A percentile compares a stretch with the other conserved stretches of the same genome.
These are phyloP conservation scores for Populus nigra DNA, from an alignment of 345 rosid genomes.

Conservation along the genomic window DNA sequence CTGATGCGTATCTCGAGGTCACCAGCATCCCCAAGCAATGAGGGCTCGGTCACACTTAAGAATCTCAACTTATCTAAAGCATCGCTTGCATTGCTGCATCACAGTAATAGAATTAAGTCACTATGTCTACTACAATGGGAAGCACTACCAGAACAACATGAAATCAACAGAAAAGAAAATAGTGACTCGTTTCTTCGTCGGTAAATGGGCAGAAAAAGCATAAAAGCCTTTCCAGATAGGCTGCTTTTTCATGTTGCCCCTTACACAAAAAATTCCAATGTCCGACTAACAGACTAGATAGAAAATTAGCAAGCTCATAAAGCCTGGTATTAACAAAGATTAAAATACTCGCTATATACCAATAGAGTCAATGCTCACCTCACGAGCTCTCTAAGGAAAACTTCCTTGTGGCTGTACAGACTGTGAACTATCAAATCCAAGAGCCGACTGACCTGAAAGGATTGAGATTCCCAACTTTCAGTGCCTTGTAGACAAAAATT, in stretches of 20 bases:
- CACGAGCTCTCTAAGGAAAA: constrained; percentile 90
- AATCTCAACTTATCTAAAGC: constrained; percentile 96
- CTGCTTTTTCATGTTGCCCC: not conserved
- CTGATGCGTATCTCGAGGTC: constrained; percentile 85
- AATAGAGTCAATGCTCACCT: constrained; percentile 47
- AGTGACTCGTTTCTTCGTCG: not conserved
- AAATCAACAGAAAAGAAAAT: not conserved
- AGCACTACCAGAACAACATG: not conserved
- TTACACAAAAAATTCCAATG: not conserved
- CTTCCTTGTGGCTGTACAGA: constrained; percentile 75
- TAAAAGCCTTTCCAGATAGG: not conserved
- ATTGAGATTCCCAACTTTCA: constrained; percentile 13
- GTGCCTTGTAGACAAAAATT: not conserved
- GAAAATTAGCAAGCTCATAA: not conserved
- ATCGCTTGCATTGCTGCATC: constrained; percentile 91
- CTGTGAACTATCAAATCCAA: constrained; percentile 84
- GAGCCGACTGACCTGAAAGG: constrained; percentile 77
- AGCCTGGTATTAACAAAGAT: not conserved
- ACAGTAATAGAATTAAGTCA: constrained; percentile 22
- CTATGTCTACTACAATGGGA: not conserved
- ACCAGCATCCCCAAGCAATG: constrained; percentile 86
- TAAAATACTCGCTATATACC: too few relatives aligned
- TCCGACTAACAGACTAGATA: not conserved
- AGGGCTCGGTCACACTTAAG: constrained; percentile 88
- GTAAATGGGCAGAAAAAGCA: not conserved